phyloP scores from a whole-genome alignment of 2,329 filamentous ascomycete species.

The Trichoderma lentiforme region DNA sequence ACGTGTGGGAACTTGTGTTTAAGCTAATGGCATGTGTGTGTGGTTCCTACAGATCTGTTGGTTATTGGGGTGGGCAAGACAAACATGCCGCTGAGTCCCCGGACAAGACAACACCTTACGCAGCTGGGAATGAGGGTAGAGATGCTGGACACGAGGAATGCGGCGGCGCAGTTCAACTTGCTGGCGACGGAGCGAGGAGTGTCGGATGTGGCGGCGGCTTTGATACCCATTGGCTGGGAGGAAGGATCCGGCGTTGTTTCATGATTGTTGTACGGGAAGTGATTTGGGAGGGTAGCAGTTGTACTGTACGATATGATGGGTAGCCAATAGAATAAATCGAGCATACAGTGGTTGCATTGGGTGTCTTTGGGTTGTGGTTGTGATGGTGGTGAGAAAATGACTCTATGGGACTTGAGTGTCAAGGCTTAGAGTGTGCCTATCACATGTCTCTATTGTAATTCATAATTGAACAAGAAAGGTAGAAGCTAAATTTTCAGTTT shows the following conservation, averaged over 20 bases:
- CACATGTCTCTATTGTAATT: not conserved
- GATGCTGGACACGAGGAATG: constrained; percentile 87
- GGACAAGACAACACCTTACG: constrained; percentile 68
- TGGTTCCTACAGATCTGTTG: constrained; percentile 62
- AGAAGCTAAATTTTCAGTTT: not conserved
- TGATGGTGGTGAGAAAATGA: not conserved
- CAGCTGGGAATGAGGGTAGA: constrained; percentile 81
- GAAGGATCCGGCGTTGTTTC: constrained; percentile 42
- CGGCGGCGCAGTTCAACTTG: constrained; percentile 90
- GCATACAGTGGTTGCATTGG: not conserved
- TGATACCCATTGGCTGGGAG: constrained; percentile 83
- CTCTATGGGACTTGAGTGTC: not conserved
- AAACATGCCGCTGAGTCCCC: constrained; percentile 72
- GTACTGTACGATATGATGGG: not conserved
- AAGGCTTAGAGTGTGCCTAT: not conserved
- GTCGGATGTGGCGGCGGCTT: constrained; percentile 76
- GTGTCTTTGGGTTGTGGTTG: not conserved
- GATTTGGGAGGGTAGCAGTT: not conserved
- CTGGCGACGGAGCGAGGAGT: constrained; percentile 91
- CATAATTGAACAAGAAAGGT: not conserved
- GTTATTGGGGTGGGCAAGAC: constrained; percentile 81
- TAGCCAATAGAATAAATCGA: not conserved
- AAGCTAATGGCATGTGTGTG: not conserved
- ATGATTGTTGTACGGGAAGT: not conserved
- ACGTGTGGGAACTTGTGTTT: not conserved